Base-by-base conservation (phyloP, 768 basidiomycete species). In the Hypholoma fasciculare region DNA sequence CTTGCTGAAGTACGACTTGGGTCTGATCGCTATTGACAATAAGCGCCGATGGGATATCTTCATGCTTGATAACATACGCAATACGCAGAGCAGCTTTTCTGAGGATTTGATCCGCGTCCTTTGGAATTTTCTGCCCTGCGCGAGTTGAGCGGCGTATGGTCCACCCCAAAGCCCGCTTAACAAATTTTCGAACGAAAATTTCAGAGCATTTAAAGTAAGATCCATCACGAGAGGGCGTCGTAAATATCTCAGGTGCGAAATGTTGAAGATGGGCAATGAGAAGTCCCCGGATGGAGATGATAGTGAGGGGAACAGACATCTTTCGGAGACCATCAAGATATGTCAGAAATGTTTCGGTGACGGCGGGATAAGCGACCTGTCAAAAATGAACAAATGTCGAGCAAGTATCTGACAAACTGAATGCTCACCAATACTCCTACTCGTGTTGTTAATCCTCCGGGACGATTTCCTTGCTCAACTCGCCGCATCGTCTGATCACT, bases 21-120 rank as follows among this genome's bases (percentile, higher is more conserved):
- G 72, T 75, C 49, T 79, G 78, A 62, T 80, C 75, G 0, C 62
- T 59, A 53, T 79, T 75, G 50, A 74, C 71, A 7, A 55, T 49
- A 3, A 77, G 64, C 0, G 13, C 60, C 1, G 69, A 52, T 0
- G 67, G 69, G 3, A 77, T 64, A 9, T 59, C 60, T 9, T 70
- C 26, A 0, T 75, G 60, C 12, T 66, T 61, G 27, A 74, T 70
- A 0, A 51, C 30, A n/a, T 63, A 58, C 2, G 68, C 71, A 34
- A 66, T 57, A 1, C 68, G 59, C 0, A 76, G 27, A 43, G 64
- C 59, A 0, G 69, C 56, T 0, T 60, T 34, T 3, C 54, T 34
- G 9, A 61, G 60, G 2, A 63, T 20, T 1, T 71, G 62, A 17
- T 70, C 63, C 23, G 58, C 58, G 54, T 78, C 61, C 1, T 3